Percentiles rank a stretch among this genome's conserved stretches.
Evolutionary conservation across 2,329 filamentous ascomycete species (phyloP).

Genomic region (Truncatella angustata): DNA sequence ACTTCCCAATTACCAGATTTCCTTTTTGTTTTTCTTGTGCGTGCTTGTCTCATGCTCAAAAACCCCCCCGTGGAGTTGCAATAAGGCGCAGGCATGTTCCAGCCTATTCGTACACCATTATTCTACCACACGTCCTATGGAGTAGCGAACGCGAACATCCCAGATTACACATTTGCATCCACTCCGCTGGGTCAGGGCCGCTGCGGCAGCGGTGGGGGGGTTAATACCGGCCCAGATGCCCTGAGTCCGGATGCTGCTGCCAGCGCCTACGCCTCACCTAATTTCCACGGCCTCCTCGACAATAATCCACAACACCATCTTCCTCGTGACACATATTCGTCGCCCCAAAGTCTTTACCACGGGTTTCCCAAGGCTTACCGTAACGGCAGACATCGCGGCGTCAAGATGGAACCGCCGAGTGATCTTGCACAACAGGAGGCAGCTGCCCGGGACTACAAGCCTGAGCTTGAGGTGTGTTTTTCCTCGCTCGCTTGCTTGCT

Average conservation of each 20-base stretch:
- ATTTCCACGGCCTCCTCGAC: constrained; percentile 17
- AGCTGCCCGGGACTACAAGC: constrained; percentile 57
- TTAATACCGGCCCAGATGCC: constrained; percentile 1
- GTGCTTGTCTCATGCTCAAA: constrained; percentile 16
- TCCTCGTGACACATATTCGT: constrained; percentile 12
- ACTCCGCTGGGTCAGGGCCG: constrained; percentile 26
- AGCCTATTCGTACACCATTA: constrained; percentile 51
- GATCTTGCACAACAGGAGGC: constrained; percentile 59
- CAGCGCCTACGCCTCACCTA: constrained; percentile 22
- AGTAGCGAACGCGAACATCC: constrained; percentile 25
- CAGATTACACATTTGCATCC: constrained; percentile 27
- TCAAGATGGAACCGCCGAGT: constrained; percentile 40
- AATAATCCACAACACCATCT: constrained; percentile 11
- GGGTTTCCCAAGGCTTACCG: constrained; percentile 11
- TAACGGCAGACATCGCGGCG: constrained; percentile 11
- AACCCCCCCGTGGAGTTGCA: constrained; percentile 17
- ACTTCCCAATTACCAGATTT: no score
- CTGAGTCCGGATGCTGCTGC: not conserved
- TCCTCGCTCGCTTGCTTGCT: not conserved
- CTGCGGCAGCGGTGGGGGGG: constrained; percentile 19
- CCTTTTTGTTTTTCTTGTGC: not conserved
- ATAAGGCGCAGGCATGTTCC: constrained; percentile 47
- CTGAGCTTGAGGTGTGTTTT: constrained; percentile 49
- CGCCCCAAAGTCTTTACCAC: constrained; percentile 13
- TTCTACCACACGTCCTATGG: constrained; percentile 42